Base-by-base conservation (phyloP, 2,329 filamentous ascomycete species). In the Pyrenochaeta sp. region DNA sequence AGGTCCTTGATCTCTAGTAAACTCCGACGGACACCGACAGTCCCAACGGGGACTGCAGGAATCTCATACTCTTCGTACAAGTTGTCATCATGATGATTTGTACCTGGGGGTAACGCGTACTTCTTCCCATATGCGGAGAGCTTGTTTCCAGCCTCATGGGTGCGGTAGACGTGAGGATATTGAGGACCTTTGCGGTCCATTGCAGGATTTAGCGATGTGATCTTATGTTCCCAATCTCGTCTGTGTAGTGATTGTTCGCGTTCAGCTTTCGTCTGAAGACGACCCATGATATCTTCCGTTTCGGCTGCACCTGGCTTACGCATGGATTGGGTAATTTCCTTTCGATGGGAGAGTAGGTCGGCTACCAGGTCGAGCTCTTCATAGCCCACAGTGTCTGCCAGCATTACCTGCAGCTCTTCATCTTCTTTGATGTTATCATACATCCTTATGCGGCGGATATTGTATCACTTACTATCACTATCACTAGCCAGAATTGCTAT, bases 151-250 rank as follows among this genome's bases (percentile, higher is more conserved):
- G 93, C 90, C 56, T 87, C 87, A 69, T 96, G 90, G 1, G 85
- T 77, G 64, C 89, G 92, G 78, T 97, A 99, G 0, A 99, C 92
- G 72, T 99, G 95, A 1, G 96, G 96, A 72, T 99, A 99, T 40
- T 90, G 83, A 3, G 88, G 85, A 47, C 89, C 90, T 54, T 87
- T 80, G 42, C 87, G 87, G 47, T 88, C 82, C 56, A 91, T 84
- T n/a, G 86, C 87, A 0, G 90, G 84, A 2, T 87, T 86, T 20
- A 99, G 78, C 2, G 84, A 68, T 9, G 90, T 84, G 68, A 85
- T 86, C 75, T 99, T 99, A 75, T 99, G 95, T 68, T 91, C 85
- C 52, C 85, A 84, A 67, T 99, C 93, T 65, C 88, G 87, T 39
- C 85, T 85, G 7, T 88, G 87, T 23, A 99, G 81, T 2, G 87